Base-by-base conservation (phyloP, 108 stramenopile species). In the Parietichytrium sp. region DNA sequence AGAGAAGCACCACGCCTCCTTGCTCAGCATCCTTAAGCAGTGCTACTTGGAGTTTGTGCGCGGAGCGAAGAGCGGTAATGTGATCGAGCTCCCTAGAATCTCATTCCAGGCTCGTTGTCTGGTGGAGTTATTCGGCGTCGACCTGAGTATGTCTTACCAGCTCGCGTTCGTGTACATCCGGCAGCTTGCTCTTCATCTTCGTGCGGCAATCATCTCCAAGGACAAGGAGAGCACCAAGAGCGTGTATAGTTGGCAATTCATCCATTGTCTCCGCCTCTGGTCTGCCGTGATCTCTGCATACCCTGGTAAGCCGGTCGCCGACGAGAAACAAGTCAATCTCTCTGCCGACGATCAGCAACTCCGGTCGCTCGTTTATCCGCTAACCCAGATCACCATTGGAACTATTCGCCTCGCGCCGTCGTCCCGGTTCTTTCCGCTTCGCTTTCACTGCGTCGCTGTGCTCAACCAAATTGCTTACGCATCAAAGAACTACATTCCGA, bases 101-200 rank as follows among this genome's bases (percentile, higher is more conserved):
- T 93, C 95, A 13, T 94, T 95, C 61, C 94, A 95, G 94, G 95
- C 93, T 42, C 95, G 95, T 55, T 96, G 96, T 81, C 80, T 99
- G 31, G 96, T 96, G 54, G 96, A 97, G 81, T 82, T 97, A 38
- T 96, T 96, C 88, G 89, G 92, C 78, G 81, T 97, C 26, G 96
- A 97, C 81, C 89, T 92, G 80, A 93, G 93, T 16, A 91, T 92
- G 38, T 92, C 96, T 10, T 99, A 99, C 86, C 97, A 97, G 82
- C 95, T 97, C 83, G 97, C 96, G 23, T 99, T 99, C 87, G 89
- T 99, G 10, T 99, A 98, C 89, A 95, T 98, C 78, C 93, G 98
- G 29, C 96, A 97, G 80, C 83, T 99, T 83, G 96, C 97, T 30
- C 87, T 99, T 72, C 95, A 95, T 78, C 83, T 98, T 42, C 88